These are phyloP conservation scores for Chrysosporium keratinophilum DNA, from an alignment of 2,329 filamentous ascomycete species.

Conservation along the genomic window DNA sequence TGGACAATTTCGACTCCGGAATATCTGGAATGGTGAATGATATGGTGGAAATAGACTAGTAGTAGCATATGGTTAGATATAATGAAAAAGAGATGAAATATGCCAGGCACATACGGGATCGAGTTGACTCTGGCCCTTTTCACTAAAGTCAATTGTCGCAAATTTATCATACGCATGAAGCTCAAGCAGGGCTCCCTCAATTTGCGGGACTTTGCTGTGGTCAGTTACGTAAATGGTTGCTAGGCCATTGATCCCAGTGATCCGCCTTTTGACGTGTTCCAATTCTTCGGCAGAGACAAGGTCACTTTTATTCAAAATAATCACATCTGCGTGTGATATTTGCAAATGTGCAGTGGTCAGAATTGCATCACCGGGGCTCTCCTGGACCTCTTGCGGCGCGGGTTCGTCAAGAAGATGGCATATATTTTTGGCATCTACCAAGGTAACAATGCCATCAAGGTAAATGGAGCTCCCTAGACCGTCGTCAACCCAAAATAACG, in stretches of 20 bases:
- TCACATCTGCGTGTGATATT: constrained; percentile 90
- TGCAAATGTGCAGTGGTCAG: constrained; percentile 92
- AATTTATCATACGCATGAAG: constrained; percentile 87
- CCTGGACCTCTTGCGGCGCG: constrained; percentile 29
- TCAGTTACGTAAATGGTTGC: constrained; percentile 75
- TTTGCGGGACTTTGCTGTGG: constrained; percentile 64
- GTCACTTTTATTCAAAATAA: constrained; percentile 90
- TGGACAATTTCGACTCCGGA: constrained; percentile 45
- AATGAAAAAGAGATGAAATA: not conserved
- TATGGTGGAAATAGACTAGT: constrained; percentile 71
- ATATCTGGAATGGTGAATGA: constrained; percentile 59
- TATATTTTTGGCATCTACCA: constrained; percentile 93
- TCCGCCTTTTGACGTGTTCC: constrained; percentile 55
- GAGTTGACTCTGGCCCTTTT: constrained; percentile 78
- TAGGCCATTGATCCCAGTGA: constrained; percentile 78
- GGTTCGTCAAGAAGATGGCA: constrained; percentile 67
- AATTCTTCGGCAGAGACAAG: constrained; percentile 64
- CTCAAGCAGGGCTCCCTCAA: constrained; percentile 81
- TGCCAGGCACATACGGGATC: constrained; percentile 55
- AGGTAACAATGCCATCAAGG: constrained; percentile 88
- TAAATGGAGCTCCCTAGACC: constrained; percentile 92
- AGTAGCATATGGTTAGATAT: not conserved
- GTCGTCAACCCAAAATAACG: constrained; percentile 95
- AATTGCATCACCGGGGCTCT: constrained; percentile 48
- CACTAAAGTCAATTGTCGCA: constrained; percentile 57